Conservation (phyloP, 2,329 filamentous ascomycete species). For the Hirsutella thompsonii region DNA sequence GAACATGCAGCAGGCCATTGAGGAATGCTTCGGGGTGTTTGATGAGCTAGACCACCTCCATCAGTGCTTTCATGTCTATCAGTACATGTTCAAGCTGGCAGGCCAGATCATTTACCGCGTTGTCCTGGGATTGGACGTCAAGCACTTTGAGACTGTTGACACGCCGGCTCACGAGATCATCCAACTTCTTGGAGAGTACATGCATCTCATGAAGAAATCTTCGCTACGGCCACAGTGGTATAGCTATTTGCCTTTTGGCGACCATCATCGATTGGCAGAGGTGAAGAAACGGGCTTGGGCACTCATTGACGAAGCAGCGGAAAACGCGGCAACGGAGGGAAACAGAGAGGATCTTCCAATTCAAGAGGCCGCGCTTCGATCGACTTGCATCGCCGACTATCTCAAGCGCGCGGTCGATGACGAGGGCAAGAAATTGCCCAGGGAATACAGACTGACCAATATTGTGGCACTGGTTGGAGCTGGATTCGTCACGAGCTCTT, state of each 20-base stretch:
- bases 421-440: constrained; percentile 35
- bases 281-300: not conserved
- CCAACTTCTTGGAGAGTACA: constrained; percentile 28
- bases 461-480: constrained; percentile 37
- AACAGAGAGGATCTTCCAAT: not conserved
- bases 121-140: constrained; percentile 25
- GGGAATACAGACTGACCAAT: constrained; percentile 6
- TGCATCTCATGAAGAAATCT: constrained; percentile 42
- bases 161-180: constrained; percentile 35
- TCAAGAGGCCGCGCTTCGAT: not conserved
- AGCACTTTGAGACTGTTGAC: constrained; percentile 25
- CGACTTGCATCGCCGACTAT: constrained; percentile 27
- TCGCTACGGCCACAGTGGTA: constrained; percentile 37
- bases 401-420: constrained; percentile 32
- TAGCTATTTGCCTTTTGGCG: constrained; percentile 37
- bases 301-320: not conserved
- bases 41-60: constrained; percentile 30
- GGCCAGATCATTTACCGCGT: constrained; percentile 26
- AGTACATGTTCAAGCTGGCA: constrained; percentile 30
- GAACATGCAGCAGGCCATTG: constrained; percentile 37
- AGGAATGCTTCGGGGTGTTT: constrained; percentile 27
- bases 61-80: constrained; percentile 28
- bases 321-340: not conserved
- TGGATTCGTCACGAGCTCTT: constrained; percentile 42
- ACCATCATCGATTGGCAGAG: constrained; percentile 11